Evolutionary conservation across 495 filamentous ascomycete genomes (phyloP).

Genomic region (Daldinia vernicosa): DNA sequence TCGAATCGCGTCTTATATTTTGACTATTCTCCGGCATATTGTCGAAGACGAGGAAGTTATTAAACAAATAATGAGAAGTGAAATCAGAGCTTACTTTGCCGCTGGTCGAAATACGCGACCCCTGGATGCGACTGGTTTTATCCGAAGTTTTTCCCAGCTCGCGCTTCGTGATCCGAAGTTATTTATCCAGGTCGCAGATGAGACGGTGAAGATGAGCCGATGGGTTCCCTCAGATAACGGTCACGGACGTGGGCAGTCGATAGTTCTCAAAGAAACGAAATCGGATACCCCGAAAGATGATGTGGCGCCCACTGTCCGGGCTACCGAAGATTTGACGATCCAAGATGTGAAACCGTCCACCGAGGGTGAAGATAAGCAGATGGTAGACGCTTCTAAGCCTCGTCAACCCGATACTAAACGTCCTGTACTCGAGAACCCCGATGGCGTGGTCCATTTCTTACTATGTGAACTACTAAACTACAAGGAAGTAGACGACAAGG

Average conservation of each 20-base stretch:
- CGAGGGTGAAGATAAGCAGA: constrained; percentile 62
- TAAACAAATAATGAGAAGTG: constrained; percentile 90
- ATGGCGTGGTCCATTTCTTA: constrained; percentile 95
- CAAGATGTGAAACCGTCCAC: constrained; percentile 64
- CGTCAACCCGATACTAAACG: constrained; percentile 72
- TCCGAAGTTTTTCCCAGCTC: constrained; percentile 81
- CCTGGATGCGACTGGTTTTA: constrained; percentile 75
- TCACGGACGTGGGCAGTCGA: constrained; percentile 60
- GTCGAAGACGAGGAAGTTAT: constrained; percentile 92
- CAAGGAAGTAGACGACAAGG: constrained; percentile 87
- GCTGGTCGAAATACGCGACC: constrained; percentile 72
- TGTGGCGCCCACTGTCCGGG: constrained; percentile 57
- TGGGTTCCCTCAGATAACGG: constrained; percentile 53
- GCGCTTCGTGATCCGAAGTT: constrained; percentile 83
- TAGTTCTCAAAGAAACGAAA: constrained; percentile 50
- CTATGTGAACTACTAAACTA: constrained; percentile 94
- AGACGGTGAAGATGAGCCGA: constrained; percentile 77
- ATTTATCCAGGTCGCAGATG: constrained; percentile 91
- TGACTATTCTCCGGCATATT: constrained; percentile 90
- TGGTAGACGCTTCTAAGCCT: constrained; percentile 67
- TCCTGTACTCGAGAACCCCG: constrained; percentile 89
- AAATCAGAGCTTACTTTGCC: constrained; percentile 73
- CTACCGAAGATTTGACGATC: constrained; percentile 63
- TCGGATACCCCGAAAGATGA: constrained; percentile 49
- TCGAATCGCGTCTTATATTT: constrained; percentile 64